A percentile compares a stretch with the other conserved stretches of the same genome.
These are phyloP conservation scores for Lolium perenne DNA, from an alignment of 176 grass and related monocot species.

Conservation along the genomic window DNA sequence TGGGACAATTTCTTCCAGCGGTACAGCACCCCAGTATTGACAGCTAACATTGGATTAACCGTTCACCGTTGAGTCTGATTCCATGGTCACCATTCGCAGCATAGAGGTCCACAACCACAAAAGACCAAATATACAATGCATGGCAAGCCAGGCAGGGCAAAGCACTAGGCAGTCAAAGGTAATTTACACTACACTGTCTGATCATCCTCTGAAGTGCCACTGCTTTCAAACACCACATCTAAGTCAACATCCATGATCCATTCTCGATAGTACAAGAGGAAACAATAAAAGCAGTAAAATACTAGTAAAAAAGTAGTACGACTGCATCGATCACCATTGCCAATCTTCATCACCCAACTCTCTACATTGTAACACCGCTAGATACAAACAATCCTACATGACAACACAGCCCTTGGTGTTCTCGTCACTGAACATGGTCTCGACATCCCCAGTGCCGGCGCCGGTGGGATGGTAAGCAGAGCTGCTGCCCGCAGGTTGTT, in stretches of 20 bases:
- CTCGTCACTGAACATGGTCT: constrained; percentile 95
- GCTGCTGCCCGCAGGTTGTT: constrained; percentile 49
- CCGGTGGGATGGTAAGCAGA: constrained; percentile 49
- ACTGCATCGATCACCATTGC: constrained; percentile 37
- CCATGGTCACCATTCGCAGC: constrained; percentile 45
- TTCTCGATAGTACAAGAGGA: constrained; percentile 56
- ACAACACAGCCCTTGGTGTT: constrained; percentile 87
- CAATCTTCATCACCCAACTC: constrained; percentile 47
- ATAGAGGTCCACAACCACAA: constrained; percentile 52
- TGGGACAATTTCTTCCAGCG: constrained; percentile 57
- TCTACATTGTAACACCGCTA: constrained; percentile 54
- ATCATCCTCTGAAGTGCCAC: constrained; percentile 42
- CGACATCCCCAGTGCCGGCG: constrained; percentile 64
- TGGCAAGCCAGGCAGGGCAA: constrained; percentile 54
- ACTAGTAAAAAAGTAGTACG: constrained; percentile 40
- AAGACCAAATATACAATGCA: constrained; percentile 50
- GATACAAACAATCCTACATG: constrained; percentile 68
- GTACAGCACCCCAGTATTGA: constrained; percentile 54
- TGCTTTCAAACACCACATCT: constrained; percentile 52
- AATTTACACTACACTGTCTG: constrained; percentile 44
- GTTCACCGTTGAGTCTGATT: not conserved
- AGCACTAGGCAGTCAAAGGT: constrained; percentile 53
- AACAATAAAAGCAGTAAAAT: constrained; percentile 47
- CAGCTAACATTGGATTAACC: constrained; percentile 40
- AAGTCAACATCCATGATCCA: constrained; percentile 61